These are phyloP conservation scores for Skeletonema marinoi DNA, from an alignment of 108 stramenopile genomes.

Conservation along the genomic window DNA sequence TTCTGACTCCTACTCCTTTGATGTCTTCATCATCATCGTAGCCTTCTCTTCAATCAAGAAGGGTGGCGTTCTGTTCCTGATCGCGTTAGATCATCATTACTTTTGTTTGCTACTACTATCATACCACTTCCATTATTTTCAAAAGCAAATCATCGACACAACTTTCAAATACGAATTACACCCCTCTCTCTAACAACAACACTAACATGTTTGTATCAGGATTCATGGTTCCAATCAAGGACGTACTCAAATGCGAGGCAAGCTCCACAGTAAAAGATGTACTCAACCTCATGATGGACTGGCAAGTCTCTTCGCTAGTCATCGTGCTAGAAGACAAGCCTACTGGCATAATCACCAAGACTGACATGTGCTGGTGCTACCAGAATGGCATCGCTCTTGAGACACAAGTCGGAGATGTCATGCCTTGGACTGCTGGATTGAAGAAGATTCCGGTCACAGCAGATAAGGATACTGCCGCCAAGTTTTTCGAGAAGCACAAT, in stretches of 20 bases:
- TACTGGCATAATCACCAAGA: slow-evolving; percentile 61
- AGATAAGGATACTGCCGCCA: slow-evolving; percentile 51
- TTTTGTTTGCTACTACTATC: not conserved
- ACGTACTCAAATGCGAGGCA: slow-evolving; percentile 52
- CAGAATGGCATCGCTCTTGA: slow-evolving; percentile 30
- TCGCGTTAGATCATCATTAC: not conserved
- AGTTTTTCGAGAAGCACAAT: slow-evolving; percentile 48
- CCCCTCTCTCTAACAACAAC: not conserved
- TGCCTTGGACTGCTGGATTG: slow-evolving; percentile 47
- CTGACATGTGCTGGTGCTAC: slow-evolving; percentile 61
- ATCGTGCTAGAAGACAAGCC: slow-evolving; percentile 45
- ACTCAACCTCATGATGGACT: slow-evolving; percentile 45
- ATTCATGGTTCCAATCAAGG: slow-evolving; percentile 55
- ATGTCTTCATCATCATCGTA: too few species aligned
- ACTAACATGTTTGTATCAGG: slow-evolving; percentile 48
- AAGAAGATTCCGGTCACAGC: slow-evolving; percentile 23
- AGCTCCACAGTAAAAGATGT: slow-evolving; percentile 44
- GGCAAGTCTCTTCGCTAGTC: slow-evolving; percentile 52
- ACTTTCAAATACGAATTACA: not conserved
- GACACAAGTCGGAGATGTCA: slow-evolving; percentile 53
- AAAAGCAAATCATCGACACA: not conserved
- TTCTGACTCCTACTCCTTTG: too few species aligned
- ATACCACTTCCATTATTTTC: not conserved
- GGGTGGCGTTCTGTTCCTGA: not conserved
- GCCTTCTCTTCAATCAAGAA: not conserved